These are phyloP conservation scores for Trametes cinnabarina DNA, from an alignment of 768 basidiomycete genomes.

Conservation along the genomic window DNA sequence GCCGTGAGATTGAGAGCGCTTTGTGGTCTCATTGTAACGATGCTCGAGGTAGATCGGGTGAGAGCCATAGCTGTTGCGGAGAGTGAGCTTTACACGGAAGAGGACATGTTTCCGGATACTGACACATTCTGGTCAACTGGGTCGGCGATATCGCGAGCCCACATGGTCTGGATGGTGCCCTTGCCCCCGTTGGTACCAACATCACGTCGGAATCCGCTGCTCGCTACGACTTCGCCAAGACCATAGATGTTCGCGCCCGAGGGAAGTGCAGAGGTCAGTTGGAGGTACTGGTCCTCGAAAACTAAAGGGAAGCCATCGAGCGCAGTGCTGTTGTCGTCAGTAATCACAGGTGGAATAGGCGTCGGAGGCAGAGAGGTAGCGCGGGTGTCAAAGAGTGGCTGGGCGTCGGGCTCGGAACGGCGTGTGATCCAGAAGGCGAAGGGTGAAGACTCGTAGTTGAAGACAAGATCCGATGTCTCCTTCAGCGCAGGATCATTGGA, in stretches of 20 bases:
- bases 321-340: constrained; percentile 50
- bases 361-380: constrained; percentile 57
- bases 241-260: constrained; percentile 72
- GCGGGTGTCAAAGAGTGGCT: constrained; percentile 71
- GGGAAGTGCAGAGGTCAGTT: constrained; percentile 68
- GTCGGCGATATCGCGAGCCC: constrained; percentile 61
- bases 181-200: constrained; percentile 45
- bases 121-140: constrained; percentile 67
- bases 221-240: constrained; percentile 67
- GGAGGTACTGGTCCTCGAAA: constrained; percentile 78
- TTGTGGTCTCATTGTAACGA: constrained; percentile 51
- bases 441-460: constrained; percentile 62
- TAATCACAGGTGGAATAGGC: constrained; percentile 53
- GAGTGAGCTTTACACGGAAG: neutral
- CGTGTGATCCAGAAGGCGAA: constrained; percentile 84
- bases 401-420: constrained; percentile 49
- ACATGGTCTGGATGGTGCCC: constrained; percentile 64
- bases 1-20: constrained; percentile 63
- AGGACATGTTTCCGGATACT: constrained; percentile 21
- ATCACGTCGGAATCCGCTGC: constrained; percentile 65
- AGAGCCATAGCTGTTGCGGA: constrained; percentile 52
- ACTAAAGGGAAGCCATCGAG: constrained; percentile 67
- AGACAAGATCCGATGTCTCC: constrained; percentile 56
- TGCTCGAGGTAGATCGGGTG: constrained; percentile 74
- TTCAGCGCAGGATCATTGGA: constrained; percentile 23